Conservation (phyloP, 495 filamentous ascomycete species). For the Chlorociboria aeruginascens region DNA sequence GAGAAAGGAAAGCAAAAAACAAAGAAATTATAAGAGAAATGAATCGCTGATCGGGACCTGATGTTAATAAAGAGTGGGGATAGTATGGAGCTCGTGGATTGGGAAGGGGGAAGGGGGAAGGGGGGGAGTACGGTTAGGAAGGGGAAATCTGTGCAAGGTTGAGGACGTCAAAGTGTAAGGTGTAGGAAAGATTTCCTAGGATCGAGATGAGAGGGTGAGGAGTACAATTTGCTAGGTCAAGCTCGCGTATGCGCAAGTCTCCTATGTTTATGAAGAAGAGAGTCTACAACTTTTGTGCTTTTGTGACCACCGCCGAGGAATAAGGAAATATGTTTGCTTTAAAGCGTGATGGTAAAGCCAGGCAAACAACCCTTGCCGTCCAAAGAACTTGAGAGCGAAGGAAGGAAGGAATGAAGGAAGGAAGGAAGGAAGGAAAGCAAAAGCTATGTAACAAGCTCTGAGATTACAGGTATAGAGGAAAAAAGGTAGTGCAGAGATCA, state of each 20-base stretch:
- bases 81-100: no score
- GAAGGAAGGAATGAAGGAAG: no score
- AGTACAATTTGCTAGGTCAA: slow-evolving; percentile 3
- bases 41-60: no score
- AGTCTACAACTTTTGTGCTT: slow-evolving; percentile 17
- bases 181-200: no score
- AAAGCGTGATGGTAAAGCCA: slow-evolving; percentile 1
- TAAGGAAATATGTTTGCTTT: slow-evolving; percentile 5
- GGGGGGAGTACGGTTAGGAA: no score
- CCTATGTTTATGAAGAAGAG: slow-evolving; percentile 8
- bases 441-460: not conserved
- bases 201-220: not conserved
- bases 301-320: slow-evolving; percentile 6
- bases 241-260: slow-evolving; percentile 7
- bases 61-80: no score
- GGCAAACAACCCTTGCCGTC: not conserved
- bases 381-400: slow-evolving; percentile 1
- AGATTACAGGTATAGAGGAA: slow-evolving; percentile 7
- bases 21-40: no score
- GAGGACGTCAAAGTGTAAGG: no score
- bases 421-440: slow-evolving; percentile 9
- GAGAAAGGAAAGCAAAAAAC: no score
- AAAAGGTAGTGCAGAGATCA: slow-evolving; percentile 17
- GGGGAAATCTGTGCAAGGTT: no score
- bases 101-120: no score